These are phyloP conservation scores for Sugiyamaella neomexicana DNA, from an alignment of 1,139 yeast species.

Conservation along the genomic window DNA sequence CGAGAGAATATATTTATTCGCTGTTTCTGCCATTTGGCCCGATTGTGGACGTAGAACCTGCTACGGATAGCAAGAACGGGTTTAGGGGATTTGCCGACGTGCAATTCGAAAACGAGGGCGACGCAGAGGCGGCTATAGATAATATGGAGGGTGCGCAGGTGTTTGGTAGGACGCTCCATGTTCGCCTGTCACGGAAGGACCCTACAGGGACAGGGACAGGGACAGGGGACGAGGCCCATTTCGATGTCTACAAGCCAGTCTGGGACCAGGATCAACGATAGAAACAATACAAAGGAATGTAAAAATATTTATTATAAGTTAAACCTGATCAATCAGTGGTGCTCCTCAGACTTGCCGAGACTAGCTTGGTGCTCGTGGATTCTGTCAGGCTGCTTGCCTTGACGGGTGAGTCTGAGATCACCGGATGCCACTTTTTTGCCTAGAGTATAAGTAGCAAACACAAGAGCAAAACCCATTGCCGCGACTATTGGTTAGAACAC, in stretches of 20 bases:
- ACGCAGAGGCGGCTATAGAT: constrained; percentile 42
- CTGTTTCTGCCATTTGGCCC: constrained; percentile 44
- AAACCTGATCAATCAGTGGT: constrained; percentile 2
- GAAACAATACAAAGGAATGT: neutral
- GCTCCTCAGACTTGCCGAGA: constrained; percentile 9
- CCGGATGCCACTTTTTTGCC: constrained; percentile 33
- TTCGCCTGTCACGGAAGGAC: constrained; percentile 28
- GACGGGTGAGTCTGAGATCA: constrained; percentile 34
- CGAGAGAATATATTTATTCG: constrained; percentile 29
- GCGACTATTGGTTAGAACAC: too few species aligned
- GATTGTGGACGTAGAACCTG: constrained; percentile 32
- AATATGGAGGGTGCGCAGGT: constrained; percentile 40
- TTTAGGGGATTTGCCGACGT: constrained; percentile 35
- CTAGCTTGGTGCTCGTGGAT: constrained; percentile 16
- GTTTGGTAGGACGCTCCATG: constrained; percentile 35
- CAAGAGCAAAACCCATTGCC: constrained; percentile 36
- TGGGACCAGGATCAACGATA: constrained; percentile 21
- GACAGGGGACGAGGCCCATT: constrained; percentile 9
- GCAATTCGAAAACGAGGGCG: constrained; percentile 36
- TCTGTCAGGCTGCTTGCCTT: constrained; percentile 27
- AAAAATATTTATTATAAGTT: neutral
- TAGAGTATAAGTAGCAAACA: constrained; percentile 32
- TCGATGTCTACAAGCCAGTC: constrained; percentile 24
- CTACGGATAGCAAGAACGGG: constrained; percentile 16
- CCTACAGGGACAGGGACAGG: constrained; percentile 4